Evolutionary conservation across 371 early-diverging fungal species (phyloP), one percentile per base, ranked within the genome.

Genomic region (Syncephalastrum sp.): DNA sequence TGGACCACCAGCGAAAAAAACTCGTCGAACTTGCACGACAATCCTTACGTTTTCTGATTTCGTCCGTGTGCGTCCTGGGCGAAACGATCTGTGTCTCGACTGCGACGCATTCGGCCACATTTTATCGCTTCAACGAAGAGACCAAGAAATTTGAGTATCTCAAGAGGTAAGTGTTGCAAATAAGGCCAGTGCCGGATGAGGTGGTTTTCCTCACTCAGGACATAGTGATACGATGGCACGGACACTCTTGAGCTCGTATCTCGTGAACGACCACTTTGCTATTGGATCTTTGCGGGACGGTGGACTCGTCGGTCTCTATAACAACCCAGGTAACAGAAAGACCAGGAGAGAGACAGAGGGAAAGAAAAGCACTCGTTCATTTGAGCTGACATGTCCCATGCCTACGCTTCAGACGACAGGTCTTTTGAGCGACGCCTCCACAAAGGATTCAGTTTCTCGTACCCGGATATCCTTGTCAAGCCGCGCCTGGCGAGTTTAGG

Each of bases 71-170:
- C 29, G 68, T 66, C 16, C 24, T 46, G 14, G 63, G 56, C 4
- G 67, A 61, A 13, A 54, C 58, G 3, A 72, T 77, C 12, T 74
- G 74, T 54, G 68, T 74, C 4, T 64, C 70, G 23, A 64, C 64
- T n/a, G 72, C 69, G 8, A 56, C 53, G 1, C 65, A 73, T n/a
- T 74, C 77, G 0, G 49, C 72, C 4, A 67, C 74, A 2, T 74
- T 71, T 42, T 77, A 67, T 38, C 49, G 42, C 3, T 72, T 65
- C 29, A 57, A 72, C 29, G 27, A 47, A 17, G 59, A 59, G 15
- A 47, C 57, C 0, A 53, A 53, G 17, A 65, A 54, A 1, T 43
- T 73, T 16, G 60, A 63, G 13, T 67, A 69, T 19, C 42, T 62
- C 13, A 73, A 73, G 60, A 73, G 77, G 75, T 71, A 63, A 55